phyloP scores from a whole-genome alignment of 73 alveolate genomes.

The Blepharisma stoltei region DNA sequence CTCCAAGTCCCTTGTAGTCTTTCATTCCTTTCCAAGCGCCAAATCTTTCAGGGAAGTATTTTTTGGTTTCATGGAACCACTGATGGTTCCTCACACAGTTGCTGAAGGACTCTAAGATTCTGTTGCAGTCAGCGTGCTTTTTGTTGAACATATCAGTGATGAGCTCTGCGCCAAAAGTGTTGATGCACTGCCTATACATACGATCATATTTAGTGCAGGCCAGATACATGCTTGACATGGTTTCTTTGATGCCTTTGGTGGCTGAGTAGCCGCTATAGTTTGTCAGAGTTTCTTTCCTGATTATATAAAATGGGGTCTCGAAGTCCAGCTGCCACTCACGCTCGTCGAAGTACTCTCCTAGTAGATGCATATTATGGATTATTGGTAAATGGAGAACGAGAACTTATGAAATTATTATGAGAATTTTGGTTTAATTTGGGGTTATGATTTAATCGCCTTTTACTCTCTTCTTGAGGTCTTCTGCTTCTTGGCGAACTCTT shows the following conservation, averaged over 20 bases:
- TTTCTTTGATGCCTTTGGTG: slow-evolving; percentile 25
- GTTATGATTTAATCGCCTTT: not conserved
- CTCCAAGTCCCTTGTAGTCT: slow-evolving; percentile 14
- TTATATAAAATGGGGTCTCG: not conserved
- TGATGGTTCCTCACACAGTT: slow-evolving; percentile 1
- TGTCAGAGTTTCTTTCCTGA: slow-evolving; percentile 9
- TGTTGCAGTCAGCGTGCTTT: slow-evolving; percentile 27
- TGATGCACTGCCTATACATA: slow-evolving; percentile 27
- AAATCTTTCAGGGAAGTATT: slow-evolving; percentile 24
- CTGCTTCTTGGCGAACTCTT: slow-evolving; percentile 35
- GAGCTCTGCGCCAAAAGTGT: slow-evolving; percentile 22
- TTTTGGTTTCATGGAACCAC: slow-evolving; percentile 31
- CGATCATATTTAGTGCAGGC: slow-evolving; percentile 27
- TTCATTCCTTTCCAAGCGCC: slow-evolving; percentile 17
- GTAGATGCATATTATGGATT: slow-evolving; percentile 3
- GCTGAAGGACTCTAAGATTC: not conserved
- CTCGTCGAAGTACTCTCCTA: slow-evolving; percentile 35
- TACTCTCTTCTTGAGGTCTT: slow-evolving; percentile 30
- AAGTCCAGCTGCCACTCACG: slow-evolving; percentile 30
- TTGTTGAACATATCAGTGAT: not conserved
- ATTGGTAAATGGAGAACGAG: too few relatives aligned
- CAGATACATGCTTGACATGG: slow-evolving; percentile 24
- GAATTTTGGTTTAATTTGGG: too few relatives aligned
- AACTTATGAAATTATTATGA: too few relatives aligned
- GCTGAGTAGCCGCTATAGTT: slow-evolving; percentile 11